These are phyloP conservation scores for Clathrospora elynae DNA, from an alignment of 2,329 filamentous ascomycete species.

Conservation along the genomic window DNA sequence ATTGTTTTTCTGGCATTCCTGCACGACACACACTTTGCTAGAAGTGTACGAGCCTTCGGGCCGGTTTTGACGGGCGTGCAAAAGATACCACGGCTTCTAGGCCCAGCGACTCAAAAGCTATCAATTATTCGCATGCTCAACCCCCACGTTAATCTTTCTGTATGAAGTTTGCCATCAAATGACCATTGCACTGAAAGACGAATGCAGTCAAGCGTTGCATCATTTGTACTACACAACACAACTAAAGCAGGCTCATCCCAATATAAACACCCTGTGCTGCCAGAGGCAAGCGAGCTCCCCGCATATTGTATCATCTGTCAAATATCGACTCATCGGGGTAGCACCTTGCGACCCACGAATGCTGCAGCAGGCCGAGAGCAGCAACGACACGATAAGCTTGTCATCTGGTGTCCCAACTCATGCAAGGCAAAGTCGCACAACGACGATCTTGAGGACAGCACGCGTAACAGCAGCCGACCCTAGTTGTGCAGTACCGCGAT, in stretches of 20 bases:
- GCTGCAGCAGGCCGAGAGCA: conserved; percentile 25
- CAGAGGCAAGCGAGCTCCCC: conserved; percentile 3
- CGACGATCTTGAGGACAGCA: conserved; percentile 24
- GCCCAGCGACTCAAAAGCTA: conserved; percentile 29
- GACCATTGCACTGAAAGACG: background rate
- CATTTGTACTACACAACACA: conserved; percentile 11
- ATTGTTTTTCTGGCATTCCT: conserved; percentile 23
- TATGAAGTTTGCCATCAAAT: background rate
- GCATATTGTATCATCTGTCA: conserved; percentile 26
- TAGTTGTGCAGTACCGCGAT: conserved; percentile 20
- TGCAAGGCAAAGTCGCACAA: conserved; percentile 15
- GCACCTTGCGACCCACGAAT: conserved; percentile 13
- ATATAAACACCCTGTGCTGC: conserved; percentile 6
- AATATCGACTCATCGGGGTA: conserved; percentile 19
- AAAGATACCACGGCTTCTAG: conserved; percentile 38
- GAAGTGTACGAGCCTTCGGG: conserved; percentile 33
- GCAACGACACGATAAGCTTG: conserved; percentile 25
- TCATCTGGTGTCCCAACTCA: conserved; percentile 9
- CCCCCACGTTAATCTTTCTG: conserved; percentile 3
- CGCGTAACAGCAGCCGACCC: conserved; percentile 16
- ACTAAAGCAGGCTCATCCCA: conserved; percentile 23
- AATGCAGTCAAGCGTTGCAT: conserved; percentile 4
- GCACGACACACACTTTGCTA: conserved; percentile 38
- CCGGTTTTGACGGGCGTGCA: conserved; percentile 22
- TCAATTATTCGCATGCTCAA: conserved; percentile 12